These are phyloP conservation scores for Brassica carinata DNA, from an alignment of 345 rosid species.

Conservation along the genomic window DNA sequence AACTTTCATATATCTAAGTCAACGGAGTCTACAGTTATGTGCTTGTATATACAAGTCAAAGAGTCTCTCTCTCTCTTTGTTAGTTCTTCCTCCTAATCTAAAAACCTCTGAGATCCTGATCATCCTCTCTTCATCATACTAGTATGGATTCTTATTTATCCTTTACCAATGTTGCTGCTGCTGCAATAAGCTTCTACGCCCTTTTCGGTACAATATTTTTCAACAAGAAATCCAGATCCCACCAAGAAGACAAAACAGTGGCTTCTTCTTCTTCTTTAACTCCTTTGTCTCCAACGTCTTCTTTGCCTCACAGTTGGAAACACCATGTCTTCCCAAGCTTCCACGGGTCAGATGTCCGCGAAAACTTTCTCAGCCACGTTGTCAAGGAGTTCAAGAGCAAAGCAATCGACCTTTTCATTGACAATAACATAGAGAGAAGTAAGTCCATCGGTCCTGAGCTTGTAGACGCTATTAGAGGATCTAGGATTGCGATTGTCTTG, in stretches of 20 bases:
- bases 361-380: neutral
- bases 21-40: neutral
- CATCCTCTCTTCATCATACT: neutral
- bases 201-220: neutral
- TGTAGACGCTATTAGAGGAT: neutral
- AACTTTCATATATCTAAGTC: neutral
- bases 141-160: neutral
- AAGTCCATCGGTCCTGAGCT: neutral
- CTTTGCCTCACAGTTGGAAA: neutral
- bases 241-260: no score
- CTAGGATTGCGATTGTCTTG: neutral
- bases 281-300: no score
- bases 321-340: neutral
- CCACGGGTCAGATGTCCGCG: neutral
- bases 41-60: neutral
- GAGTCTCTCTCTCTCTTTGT: neutral
- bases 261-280: no score
- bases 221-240: no score
- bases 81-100: neutral
- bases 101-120: neutral
- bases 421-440: neutral
- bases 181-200: neutral
- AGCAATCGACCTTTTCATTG: neutral
- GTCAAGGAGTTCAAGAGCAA: neutral
- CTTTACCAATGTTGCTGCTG: neutral